These are phyloP conservation scores for Nakazawaea ernobii DNA, from an alignment of 805 yeast genomes.

Conservation along the genomic window DNA sequence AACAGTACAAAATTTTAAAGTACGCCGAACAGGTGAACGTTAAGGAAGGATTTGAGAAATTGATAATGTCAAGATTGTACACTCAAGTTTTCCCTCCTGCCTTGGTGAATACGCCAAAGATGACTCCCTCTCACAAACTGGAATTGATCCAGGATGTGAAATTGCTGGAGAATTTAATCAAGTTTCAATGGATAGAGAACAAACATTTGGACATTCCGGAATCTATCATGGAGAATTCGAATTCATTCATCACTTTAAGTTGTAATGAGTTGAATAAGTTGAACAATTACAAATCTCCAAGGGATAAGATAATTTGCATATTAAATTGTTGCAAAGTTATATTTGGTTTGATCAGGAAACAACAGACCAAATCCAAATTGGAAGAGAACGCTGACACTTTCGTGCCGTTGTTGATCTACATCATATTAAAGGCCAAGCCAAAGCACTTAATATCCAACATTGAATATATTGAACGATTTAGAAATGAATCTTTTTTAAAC, in stretches of 20 bases:
- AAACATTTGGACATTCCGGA: constrained; percentile 72
- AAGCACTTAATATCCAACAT: constrained; percentile 68
- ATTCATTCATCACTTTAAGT: constrained; percentile 60
- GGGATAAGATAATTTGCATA: constrained; percentile 90
- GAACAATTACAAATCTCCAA: constrained; percentile 81
- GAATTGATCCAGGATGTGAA: constrained; percentile 67
- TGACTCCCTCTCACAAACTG: constrained; percentile 50
- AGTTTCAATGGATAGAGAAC: constrained; percentile 56
- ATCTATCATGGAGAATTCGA: constrained; percentile 37
- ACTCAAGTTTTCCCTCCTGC: constrained; percentile 73
- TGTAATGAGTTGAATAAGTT: constrained; percentile 71
- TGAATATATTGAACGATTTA: constrained; percentile 77
- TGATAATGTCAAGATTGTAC: constrained; percentile 84
- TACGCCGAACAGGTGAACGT: constrained; percentile 47
- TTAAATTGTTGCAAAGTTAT: constrained; percentile 90
- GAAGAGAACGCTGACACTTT: constrained; percentile 92
- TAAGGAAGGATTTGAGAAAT: constrained; percentile 86
- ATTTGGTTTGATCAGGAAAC: constrained; percentile 74
- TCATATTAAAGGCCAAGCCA: constrained; percentile 66
- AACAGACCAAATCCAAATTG: constrained; percentile 29
- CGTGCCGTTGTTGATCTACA: constrained; percentile 81
- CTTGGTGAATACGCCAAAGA: constrained; percentile 28
- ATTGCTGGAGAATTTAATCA: constrained; percentile 33
- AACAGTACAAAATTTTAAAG: constrained; percentile 67
- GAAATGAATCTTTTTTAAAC: constrained; percentile 65